Evolutionary conservation across 805 yeast species (phyloP), one percentile per base, ranked within the genome.

Genomic region (Lachancea cidri): DNA sequence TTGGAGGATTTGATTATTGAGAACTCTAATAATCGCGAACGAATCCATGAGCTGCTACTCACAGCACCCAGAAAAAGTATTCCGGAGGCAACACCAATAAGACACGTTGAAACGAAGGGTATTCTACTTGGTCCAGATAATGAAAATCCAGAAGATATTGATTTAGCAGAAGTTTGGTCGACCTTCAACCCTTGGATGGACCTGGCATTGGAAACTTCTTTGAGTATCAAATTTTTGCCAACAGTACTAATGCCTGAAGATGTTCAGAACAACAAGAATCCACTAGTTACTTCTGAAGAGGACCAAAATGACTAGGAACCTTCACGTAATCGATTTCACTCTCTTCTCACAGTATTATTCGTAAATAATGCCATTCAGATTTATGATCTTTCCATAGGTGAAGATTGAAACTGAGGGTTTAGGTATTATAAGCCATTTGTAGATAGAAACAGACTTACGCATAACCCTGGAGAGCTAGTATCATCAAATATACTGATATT

Each of bases 161-260:
- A 57, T 29, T 38, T 62, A 5, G 46, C 50, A 11, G 64, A 61
- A 25, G 44, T 57, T 4, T 62, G 65, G 64, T 42, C 54, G 4
- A 38, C 59, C 3, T 57, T 62, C 35, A 63, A 61, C 41, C 67
- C 67, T 5, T 63, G 67, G 67, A 52, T 58, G 49, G 57, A 52
- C 17, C 41, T 63, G 29, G 66, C 63, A 3, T 44, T 63, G 15
- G 66, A 62, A 30, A 58, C 66, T 1, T 55, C 66, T 5, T 46
- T 63, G 29, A 60, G 65, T 40, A 61, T 61, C 9, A 62, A 61
- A 39, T 59, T 63, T 35, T 48, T 63, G 15, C 67, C 67, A 3
- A 60, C 62, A 2, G 55, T 53, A 16, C 45, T 49, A 37, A 36
- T 48, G 35, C 36, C 44, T 5, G 46, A 44, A 6, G 41, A 44